Conservation (phyloP, 2,329 filamentous ascomycete genomes). For the Diatrype stigma region DNA sequence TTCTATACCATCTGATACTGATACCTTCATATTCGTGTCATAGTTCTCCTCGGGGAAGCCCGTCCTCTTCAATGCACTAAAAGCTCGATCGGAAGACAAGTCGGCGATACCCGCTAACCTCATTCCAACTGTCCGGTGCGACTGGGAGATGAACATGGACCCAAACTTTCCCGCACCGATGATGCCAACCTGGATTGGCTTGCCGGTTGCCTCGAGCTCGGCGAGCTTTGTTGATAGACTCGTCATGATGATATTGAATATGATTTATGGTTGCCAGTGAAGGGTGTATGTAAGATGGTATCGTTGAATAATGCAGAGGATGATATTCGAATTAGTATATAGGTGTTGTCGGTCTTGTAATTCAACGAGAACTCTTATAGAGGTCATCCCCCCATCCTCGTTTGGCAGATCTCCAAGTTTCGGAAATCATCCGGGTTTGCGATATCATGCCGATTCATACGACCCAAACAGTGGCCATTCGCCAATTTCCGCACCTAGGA, state of each 20-base stretch:
- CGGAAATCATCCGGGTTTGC: not conserved
- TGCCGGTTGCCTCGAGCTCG: conserved; percentile 33
- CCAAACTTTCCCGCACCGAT: conserved; percentile 44
- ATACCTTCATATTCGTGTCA: conserved; percentile 28
- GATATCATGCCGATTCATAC: not conserved
- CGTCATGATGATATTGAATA: conserved; percentile 25
- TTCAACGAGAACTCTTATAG: not conserved
- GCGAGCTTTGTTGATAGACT: conserved; percentile 37
- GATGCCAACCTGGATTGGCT: conserved; percentile 37
- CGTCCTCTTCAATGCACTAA: conserved; percentile 35
- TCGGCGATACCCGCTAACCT: conserved; percentile 40
- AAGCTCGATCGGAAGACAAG: conserved; percentile 35
- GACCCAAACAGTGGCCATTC: too few relatives aligned
- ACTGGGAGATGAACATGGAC: conserved; percentile 44
- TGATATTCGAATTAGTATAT: not conserved
- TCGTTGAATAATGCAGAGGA: too few relatives aligned
- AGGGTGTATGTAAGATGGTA: not conserved
- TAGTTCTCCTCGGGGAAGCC: conserved; percentile 35
- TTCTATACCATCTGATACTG: conserved; percentile 35
- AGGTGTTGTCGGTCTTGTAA: not conserved
- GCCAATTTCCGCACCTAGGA: too few relatives aligned
- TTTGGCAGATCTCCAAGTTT: not conserved
- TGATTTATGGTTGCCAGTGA: not conserved
- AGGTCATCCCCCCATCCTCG: not conserved
- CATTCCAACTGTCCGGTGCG: conserved; percentile 37